A percentile compares a stretch with the other conserved stretches of the same genome.
Evolutionary conservation across 2,329 filamentous ascomycete genomes (phyloP).

Genomic region (Trichoderma polysporum): DNA sequence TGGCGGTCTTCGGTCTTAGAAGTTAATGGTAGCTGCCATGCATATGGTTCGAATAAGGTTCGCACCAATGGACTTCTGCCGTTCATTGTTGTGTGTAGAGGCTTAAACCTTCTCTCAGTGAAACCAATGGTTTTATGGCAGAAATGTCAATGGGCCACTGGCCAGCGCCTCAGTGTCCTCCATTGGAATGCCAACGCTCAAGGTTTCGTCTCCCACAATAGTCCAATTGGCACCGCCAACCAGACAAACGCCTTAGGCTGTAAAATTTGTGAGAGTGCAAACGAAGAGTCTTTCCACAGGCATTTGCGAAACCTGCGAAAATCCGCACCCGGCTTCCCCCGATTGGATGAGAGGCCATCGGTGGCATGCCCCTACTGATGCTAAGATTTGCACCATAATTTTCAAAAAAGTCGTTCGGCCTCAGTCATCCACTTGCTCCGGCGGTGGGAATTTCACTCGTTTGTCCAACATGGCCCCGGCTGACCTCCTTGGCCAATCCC

Average conservation of each 20-base stretch:
- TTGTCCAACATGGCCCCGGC: constrained; percentile 37
- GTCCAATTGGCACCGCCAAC: constrained; percentile 20
- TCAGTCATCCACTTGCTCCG: constrained; percentile 23
- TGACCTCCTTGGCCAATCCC: constrained; percentile 34
- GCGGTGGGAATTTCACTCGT: constrained; percentile 35
- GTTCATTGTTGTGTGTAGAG: background rate
- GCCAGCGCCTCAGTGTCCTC: background rate
- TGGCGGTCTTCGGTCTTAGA: background rate
- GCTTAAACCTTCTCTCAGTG: background rate
- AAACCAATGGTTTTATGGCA: constrained; percentile 5
- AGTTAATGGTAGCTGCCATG: background rate
- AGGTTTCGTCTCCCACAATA: constrained; percentile 18
- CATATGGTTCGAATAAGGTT: constrained; percentile 12
- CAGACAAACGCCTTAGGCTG: constrained; percentile 34
- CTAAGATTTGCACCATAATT: constrained; percentile 31
- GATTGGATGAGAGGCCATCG: constrained; percentile 34
- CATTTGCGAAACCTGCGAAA: constrained; percentile 17
- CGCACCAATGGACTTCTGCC: constrained; percentile 2
- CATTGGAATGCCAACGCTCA: constrained; percentile 11
- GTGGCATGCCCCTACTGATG: constrained; percentile 25
- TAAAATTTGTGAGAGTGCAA: constrained; percentile 30
- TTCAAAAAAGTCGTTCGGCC: constrained; percentile 9
- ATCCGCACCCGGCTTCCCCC: constrained; percentile 38
- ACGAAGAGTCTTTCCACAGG: constrained; percentile 20
- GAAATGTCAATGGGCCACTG: constrained; percentile 16